Conservation (phyloP, 345 rosid genomes). For the Brassica napus region DNA sequence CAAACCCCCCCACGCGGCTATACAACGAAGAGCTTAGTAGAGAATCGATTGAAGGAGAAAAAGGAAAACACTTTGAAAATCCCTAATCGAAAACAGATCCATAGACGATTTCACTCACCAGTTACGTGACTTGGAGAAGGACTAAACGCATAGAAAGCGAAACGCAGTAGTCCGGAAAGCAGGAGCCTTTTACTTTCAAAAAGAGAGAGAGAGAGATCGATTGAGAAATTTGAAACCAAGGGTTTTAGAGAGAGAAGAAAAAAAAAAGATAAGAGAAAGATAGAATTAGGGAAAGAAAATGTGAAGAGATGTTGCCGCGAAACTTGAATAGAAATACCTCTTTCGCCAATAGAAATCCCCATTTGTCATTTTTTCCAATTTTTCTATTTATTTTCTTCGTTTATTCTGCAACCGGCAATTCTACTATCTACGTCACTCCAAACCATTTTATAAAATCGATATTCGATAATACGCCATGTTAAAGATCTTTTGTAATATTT, state of each 20-base stretch:
- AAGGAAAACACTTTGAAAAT: conserved; percentile 24
- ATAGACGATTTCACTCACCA: conserved; percentile 42
- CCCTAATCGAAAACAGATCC: conserved; percentile 57
- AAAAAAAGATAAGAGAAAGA: not conserved
- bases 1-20: not conserved
- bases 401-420: no score
- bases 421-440: no score
- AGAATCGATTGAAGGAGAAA: not conserved
- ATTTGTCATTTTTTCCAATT: not conserved
- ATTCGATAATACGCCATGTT: no score
- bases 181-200: conserved; percentile 25
- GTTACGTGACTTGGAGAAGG: conserved; percentile 20
- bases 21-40: not conserved
- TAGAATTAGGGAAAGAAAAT: conserved; percentile 6
- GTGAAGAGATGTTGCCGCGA: conserved; percentile 68
- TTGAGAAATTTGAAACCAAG: conserved; percentile 26
- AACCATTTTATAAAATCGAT: no score
- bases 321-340: conserved; percentile 68
- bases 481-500: no score
- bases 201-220: conserved; percentile 22
- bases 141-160: conserved; percentile 22
- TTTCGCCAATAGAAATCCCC: conserved; percentile 34
- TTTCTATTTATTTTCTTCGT: not conserved
- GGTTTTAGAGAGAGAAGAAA: conserved; percentile 18
- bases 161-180: conserved; percentile 13